phyloP scores from a whole-genome alignment of 805 yeast species.

The Ogataea allantospora region DNA sequence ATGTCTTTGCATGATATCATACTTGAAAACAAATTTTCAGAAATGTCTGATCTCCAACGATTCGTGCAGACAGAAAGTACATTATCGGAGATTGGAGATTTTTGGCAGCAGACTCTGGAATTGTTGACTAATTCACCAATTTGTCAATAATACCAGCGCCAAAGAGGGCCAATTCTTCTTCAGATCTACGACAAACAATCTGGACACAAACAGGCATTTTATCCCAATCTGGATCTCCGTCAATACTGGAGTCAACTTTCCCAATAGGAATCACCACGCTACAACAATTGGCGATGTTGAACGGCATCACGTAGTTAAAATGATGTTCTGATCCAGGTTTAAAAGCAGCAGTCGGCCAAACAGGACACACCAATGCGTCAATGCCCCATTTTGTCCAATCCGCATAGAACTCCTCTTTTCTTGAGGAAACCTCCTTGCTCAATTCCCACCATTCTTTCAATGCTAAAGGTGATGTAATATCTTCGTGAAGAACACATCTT shows the following conservation, averaged over 20 bases:
- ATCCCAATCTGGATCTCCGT: slow-evolving; percentile 37
- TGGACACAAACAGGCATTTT: slow-evolving; percentile 69
- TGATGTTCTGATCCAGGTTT: slow-evolving; percentile 22
- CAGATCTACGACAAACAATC: slow-evolving; percentile 54
- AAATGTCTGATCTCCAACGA: not conserved
- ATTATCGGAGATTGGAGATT: slow-evolving; percentile 12
- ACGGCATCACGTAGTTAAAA: slow-evolving; percentile 52
- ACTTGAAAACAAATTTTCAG: not conserved
- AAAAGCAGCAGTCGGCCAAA: slow-evolving; percentile 41
- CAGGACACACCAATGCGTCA: slow-evolving; percentile 37
- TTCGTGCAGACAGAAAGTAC: not conserved
- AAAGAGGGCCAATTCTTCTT: slow-evolving; percentile 54
- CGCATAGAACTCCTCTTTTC: slow-evolving; percentile 34
- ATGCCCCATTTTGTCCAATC: slow-evolving; percentile 30
- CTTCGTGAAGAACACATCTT: slow-evolving; percentile 1
- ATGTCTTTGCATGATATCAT: not conserved
- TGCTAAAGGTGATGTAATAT: slow-evolving; percentile 4
- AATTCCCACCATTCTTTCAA: slow-evolving; percentile 42
- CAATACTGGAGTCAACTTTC: slow-evolving; percentile 45
- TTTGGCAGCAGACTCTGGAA: slow-evolving; percentile 13
- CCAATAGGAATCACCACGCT: slow-evolving; percentile 57
- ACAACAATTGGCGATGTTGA: slow-evolving; percentile 50
- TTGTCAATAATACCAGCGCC: slow-evolving; percentile 16
- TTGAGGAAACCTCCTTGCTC: slow-evolving; percentile 31
- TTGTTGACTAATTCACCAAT: slow-evolving; percentile 5